Evolutionary conservation across 177 flowering plant genomes (phyloP).

Genomic region (Vitis hybrid): DNA sequence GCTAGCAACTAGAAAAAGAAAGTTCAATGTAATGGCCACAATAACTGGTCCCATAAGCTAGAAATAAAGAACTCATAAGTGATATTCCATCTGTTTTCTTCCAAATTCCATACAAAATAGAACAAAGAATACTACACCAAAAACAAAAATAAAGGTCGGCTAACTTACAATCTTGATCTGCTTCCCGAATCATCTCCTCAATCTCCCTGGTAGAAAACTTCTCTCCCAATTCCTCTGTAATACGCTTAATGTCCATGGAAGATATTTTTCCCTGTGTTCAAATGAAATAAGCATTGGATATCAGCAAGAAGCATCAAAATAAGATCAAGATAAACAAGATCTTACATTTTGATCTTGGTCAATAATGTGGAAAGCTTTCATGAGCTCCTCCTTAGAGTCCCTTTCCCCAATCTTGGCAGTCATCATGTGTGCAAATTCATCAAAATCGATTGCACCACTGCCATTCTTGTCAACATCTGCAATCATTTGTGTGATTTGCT

Average conservation of each 20-base stretch:
- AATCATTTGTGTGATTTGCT: slow-evolving; percentile 97
- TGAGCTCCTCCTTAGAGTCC: slow-evolving; percentile 91
- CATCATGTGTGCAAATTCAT: slow-evolving; percentile 97
- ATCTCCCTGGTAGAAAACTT: slow-evolving; percentile 64
- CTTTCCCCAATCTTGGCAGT: slow-evolving; percentile 95
- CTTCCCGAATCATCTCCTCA: slow-evolving; percentile 78
- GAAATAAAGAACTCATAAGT: too few relatives aligned
- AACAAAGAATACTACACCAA: background rate
- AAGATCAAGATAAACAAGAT: slow-evolving; percentile 2
- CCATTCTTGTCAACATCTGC: slow-evolving; percentile 99
- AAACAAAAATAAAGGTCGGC: background rate
- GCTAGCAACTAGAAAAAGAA: too few relatives aligned
- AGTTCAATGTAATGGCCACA: too few relatives aligned
- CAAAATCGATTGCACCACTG: slow-evolving; percentile 95
- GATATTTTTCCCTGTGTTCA: slow-evolving; percentile 82
- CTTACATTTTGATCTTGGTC: slow-evolving; percentile 86
- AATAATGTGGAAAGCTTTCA: slow-evolving; percentile 80
- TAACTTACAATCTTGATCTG: slow-evolving; percentile 77
- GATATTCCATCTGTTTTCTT: too few relatives aligned
- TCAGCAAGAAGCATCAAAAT: background rate
- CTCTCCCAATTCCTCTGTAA: slow-evolving; percentile 81
- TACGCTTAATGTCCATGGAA: slow-evolving; percentile 53
- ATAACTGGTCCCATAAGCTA: too few relatives aligned
- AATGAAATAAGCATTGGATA: slow-evolving; percentile 11
- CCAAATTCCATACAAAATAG: background rate